Conservation (phyloP, 1,284 basidiomycete species). For the Melampsora larici-populina region DNA sequence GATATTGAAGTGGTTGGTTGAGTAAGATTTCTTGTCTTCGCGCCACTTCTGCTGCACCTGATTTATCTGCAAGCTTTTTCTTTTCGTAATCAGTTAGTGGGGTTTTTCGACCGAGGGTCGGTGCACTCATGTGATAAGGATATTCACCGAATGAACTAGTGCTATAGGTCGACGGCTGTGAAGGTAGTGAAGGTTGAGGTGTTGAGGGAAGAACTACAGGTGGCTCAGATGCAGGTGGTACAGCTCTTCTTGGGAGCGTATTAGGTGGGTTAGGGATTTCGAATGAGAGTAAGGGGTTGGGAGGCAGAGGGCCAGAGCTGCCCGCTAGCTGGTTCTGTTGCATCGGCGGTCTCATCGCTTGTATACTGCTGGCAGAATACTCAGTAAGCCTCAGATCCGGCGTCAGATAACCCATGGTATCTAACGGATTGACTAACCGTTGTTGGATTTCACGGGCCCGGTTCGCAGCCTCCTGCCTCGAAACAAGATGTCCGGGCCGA, state of each 20-base stretch:
- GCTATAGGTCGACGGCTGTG: not conserved
- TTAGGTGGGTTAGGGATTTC: constrained; percentile 15
- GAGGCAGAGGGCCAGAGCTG: not conserved
- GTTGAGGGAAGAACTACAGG: not conserved
- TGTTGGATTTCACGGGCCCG: constrained; percentile 30
- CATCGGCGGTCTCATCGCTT: not conserved
- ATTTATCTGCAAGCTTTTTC: not conserved
- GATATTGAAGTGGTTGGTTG: not conserved
- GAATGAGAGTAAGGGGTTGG: constrained; percentile 31
- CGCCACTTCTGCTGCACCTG: not conserved
- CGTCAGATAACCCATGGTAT: not conserved
- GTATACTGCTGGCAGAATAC: not conserved
- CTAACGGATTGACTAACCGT: constrained; percentile 1
- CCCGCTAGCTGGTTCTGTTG: not conserved
- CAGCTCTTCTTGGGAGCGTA: not conserved
- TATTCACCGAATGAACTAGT: not conserved
- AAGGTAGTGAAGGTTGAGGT: not conserved
- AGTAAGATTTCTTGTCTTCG: not conserved
- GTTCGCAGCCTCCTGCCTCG: constrained; percentile 8
- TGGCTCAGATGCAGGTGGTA: not conserved
- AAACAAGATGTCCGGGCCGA: not conserved
- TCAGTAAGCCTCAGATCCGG: not conserved
- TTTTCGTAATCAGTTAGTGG: not conserved
- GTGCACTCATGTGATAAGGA: not conserved
- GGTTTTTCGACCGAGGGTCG: not conserved